These are phyloP conservation scores for Exophiala spinifera DNA, from an alignment of 2,329 filamentous ascomycete species.

Conservation along the genomic window DNA sequence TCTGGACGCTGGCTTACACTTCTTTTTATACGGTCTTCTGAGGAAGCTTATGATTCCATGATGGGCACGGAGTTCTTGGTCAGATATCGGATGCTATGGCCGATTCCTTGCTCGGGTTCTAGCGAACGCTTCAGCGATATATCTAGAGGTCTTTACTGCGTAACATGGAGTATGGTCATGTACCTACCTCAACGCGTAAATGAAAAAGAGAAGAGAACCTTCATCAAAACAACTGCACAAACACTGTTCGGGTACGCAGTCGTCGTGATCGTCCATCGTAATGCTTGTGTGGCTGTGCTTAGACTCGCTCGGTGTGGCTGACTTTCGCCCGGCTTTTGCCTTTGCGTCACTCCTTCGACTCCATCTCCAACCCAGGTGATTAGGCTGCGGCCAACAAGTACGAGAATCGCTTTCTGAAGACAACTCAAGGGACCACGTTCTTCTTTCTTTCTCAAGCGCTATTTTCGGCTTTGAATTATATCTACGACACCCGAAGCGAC, in stretches of 20 bases:
- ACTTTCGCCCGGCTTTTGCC: not conserved
- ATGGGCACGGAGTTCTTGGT: slow-evolving; percentile 6
- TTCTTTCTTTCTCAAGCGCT: not conserved
- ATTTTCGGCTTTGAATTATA: not conserved
- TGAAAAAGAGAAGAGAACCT: slow-evolving; percentile 10
- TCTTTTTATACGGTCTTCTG: slow-evolving; percentile 11
- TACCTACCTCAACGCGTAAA: slow-evolving; percentile 15
- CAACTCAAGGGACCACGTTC: not conserved
- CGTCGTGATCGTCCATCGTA: not conserved
- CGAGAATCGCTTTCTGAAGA: slow-evolving; percentile 32
- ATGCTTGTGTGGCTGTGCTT: not conserved
- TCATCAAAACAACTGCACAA: slow-evolving; percentile 11
- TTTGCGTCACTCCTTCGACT: slow-evolving; percentile 29
- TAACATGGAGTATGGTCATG: slow-evolving; percentile 9
- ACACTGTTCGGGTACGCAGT: not conserved
- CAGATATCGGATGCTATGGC: not conserved
- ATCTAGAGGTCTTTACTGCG: slow-evolving; percentile 16
- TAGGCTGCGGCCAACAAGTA: slow-evolving; percentile 54
- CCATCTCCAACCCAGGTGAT: slow-evolving; percentile 54
- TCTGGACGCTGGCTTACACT: slow-evolving; percentile 1
- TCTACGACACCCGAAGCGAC: not conserved
- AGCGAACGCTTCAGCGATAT: slow-evolving; percentile 6
- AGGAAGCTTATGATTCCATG: slow-evolving; percentile 15
- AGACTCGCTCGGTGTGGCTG: not conserved
- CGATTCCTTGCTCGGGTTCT: not conserved